Percentiles rank a stretch among this genome's conserved stretches.
phyloP scores from a whole-genome alignment of 2,329 filamentous ascomycete genomes.

The Cordyceps javanica region DNA sequence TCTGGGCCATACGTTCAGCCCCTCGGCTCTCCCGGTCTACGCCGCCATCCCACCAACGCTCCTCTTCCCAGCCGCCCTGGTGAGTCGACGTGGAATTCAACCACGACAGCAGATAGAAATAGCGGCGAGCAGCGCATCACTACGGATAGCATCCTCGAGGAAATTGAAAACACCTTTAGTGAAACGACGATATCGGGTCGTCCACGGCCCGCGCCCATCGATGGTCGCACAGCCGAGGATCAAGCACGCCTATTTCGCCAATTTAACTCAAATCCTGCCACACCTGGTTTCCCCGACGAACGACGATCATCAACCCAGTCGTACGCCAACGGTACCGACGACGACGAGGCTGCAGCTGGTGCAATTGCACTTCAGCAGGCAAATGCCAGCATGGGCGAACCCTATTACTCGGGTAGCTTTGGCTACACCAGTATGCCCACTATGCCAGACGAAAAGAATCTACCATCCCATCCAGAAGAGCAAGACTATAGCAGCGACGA shows the following conservation, averaged over 20 bases:
- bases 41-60: conserved; percentile 54
- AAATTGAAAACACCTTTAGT: conserved; percentile 47
- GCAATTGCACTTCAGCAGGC: conserved; percentile 78
- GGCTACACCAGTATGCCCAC: conserved; percentile 26
- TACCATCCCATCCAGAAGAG: conserved; percentile 45
- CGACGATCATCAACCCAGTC: conserved; percentile 17
- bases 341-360: conserved; percentile 82
- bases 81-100: conserved; percentile 36
- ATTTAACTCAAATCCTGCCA: conserved; percentile 47
- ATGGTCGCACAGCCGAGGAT: conserved; percentile 41
- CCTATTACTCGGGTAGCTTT: conserved; percentile 35
- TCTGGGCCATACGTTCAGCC: conserved; percentile 35
- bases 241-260: conserved; percentile 42
- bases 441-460: conserved; percentile 26
- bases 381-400: conserved; percentile 62
- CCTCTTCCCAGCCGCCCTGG: conserved; percentile 50
- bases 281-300: conserved; percentile 23
- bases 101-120: conserved; percentile 36
- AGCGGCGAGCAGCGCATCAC: conserved; percentile 35
- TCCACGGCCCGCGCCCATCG: conserved; percentile 35
- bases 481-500: conserved; percentile 54
- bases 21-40: conserved; percentile 40
- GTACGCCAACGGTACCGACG: conserved; percentile 30
- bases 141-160: conserved; percentile 51
- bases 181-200: conserved; percentile 18